These are phyloP conservation scores for Botryotinia narcissicola DNA, from an alignment of 2,329 filamentous ascomycete species.

Conservation along the genomic window DNA sequence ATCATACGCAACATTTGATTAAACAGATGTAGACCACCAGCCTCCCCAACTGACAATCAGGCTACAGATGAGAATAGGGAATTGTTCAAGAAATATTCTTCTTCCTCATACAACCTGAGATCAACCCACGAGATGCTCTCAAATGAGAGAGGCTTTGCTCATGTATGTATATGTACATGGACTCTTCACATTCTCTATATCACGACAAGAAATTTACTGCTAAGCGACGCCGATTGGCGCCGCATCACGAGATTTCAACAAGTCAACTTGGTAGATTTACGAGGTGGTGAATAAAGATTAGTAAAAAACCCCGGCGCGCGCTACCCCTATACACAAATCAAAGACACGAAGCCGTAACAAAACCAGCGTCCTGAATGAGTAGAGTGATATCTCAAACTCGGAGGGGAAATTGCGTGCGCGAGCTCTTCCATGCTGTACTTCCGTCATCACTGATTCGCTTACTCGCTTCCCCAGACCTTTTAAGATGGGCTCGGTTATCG, in stretches of 20 bases:
- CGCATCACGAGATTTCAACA: neutral
- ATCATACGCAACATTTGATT: neutral
- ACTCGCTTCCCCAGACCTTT: neutral
- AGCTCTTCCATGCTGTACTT: neutral
- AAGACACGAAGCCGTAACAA: neutral
- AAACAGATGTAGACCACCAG: neutral
- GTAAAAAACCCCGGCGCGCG: neutral
- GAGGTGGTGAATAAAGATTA: neutral
- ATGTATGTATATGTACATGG: neutral
- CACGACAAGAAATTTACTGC: neutral
- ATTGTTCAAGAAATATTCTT: neutral
- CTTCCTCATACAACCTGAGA: neutral
- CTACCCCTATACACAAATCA: no score
- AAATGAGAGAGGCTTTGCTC: neutral
- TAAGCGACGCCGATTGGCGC: neutral
- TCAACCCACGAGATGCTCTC: neutral
- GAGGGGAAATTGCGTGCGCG: neutral
- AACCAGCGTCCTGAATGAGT: neutral
- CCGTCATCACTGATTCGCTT: neutral
- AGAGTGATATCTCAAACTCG: neutral
- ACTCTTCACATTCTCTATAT: neutral
- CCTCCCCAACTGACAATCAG: neutral
- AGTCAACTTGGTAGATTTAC: neutral
- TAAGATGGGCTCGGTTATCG: neutral
- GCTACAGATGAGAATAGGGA: neutral